Percentiles rank a stretch among this genome's conserved stretches.
These are phyloP conservation scores for Fomitopsis betulina DNA, from an alignment of 1,284 basidiomycete genomes.

Conservation along the genomic window DNA sequence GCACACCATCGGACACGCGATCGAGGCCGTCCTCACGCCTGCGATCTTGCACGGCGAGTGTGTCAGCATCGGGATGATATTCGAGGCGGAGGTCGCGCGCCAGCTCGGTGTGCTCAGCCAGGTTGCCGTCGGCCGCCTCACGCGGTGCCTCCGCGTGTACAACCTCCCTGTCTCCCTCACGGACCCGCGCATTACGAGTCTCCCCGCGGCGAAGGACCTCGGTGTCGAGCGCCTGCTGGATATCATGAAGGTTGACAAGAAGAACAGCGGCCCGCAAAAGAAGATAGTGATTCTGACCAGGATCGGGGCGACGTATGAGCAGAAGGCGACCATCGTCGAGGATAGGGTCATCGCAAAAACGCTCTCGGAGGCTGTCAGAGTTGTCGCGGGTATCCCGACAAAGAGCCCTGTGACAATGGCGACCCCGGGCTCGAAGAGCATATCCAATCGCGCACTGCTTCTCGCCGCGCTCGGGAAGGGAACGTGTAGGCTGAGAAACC, in stretches of 20 bases:
- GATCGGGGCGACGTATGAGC: slow-evolving; percentile 92
- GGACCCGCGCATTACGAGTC: slow-evolving; percentile 70
- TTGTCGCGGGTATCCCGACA: slow-evolving; percentile 64
- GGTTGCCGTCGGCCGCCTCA: slow-evolving; percentile 85
- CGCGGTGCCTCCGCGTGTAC: slow-evolving; percentile 81
- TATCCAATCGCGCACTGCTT: slow-evolving; percentile 93
- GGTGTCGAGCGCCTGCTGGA: slow-evolving; percentile 85
- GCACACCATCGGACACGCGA: slow-evolving; percentile 94
- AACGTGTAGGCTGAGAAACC: slow-evolving; percentile 84
- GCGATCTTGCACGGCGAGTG: slow-evolving; percentile 93
- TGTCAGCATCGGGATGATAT: slow-evolving; percentile 88
- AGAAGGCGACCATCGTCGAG: slow-evolving; percentile 82
- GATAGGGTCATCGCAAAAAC: slow-evolving; percentile 81
- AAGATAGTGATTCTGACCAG: slow-evolving; percentile 90
- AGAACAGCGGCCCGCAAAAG: slow-evolving; percentile 89
- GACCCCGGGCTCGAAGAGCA: slow-evolving; percentile 95
- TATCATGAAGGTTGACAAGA: slow-evolving; percentile 96
- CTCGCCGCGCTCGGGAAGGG: slow-evolving; percentile 91
- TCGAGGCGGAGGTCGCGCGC: slow-evolving; percentile 91
- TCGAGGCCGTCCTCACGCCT: slow-evolving; percentile 91
- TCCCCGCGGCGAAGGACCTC: slow-evolving; percentile 70
- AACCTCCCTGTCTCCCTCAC: slow-evolving; percentile 79
- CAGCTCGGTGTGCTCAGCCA: slow-evolving; percentile 83
- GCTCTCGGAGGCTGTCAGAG: slow-evolving; percentile 72
- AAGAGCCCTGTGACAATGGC: slow-evolving; percentile 79